Conservation (phyloP, 23 red algal species). For the Cyanidiococcus yangmingshanensis region DNA sequence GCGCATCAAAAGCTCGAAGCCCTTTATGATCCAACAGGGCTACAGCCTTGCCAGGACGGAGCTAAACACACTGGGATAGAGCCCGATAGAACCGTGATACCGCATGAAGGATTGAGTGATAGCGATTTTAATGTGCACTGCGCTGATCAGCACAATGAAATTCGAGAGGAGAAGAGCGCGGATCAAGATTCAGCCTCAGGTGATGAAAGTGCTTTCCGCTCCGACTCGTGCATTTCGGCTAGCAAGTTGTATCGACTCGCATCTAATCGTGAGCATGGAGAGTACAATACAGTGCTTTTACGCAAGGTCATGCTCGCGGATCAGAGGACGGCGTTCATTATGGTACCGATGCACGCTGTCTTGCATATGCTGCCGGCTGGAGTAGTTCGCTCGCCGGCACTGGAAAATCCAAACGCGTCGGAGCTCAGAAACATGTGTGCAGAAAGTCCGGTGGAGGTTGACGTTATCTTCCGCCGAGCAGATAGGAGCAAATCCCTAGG, state of each 20-base stretch:
- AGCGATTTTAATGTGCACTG: neutral
- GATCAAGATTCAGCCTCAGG: neutral
- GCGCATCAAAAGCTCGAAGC: neutral
- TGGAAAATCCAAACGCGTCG: neutral
- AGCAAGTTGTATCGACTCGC: neutral
- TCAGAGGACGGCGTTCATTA: neutral
- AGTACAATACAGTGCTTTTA: neutral
- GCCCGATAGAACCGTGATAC: neutral
- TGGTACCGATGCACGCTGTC: constrained; percentile 12
- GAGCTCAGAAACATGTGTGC: neutral
- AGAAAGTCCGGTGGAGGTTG: neutral
- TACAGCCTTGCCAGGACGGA: too few species aligned
- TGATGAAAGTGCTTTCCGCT: neutral
- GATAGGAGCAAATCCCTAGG: neutral
- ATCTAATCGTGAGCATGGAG: neutral
- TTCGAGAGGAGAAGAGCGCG: neutral
- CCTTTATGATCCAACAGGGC: neutral
- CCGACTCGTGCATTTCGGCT: neutral
- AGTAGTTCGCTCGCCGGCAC: neutral
- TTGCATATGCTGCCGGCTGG: constrained; percentile 14
- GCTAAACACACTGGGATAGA: neutral
- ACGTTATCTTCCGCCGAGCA: neutral
- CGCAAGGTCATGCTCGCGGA: neutral
- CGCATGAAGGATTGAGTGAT: neutral
- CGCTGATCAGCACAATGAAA: neutral